These are phyloP conservation scores for Eucalyptus urophylla DNA, from an alignment of 345 rosid species.

Conservation along the genomic window DNA sequence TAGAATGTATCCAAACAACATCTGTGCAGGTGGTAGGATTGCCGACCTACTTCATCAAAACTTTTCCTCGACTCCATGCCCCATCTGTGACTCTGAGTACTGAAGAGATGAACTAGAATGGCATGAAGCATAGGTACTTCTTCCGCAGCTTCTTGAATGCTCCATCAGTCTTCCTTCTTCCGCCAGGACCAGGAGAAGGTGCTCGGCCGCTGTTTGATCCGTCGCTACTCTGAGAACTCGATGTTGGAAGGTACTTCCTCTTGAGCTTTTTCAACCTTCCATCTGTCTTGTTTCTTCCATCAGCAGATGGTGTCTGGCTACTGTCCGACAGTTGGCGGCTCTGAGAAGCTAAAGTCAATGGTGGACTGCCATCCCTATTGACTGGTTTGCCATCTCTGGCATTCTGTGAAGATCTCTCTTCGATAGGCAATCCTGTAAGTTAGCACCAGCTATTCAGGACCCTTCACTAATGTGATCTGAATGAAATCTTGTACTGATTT, in stretches of 20 bases:
- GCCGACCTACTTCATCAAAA: neutral
- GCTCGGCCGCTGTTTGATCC: neutral
- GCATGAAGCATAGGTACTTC: conserved; percentile 20
- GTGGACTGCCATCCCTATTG: neutral
- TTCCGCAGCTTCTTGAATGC: neutral
- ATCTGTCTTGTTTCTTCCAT: conserved; percentile 1
- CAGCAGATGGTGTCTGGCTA: neutral
- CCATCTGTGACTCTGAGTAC: neutral
- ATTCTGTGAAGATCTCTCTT: neutral
- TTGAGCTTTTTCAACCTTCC: conserved; percentile 9
- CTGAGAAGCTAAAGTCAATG: neutral
- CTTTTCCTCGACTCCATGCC: neutral
- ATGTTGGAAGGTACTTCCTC: neutral
- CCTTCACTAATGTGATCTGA: neutral
- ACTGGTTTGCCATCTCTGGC: neutral
- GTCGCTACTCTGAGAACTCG: neutral
- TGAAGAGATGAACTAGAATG: conserved; percentile 3
- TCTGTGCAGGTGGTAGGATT: neutral
- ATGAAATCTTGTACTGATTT: neutral
- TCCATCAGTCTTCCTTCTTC: neutral
- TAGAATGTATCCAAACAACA: neutral
- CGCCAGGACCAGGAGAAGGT: neutral
- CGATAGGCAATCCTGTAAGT: neutral
- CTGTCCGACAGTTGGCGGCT: neutral
- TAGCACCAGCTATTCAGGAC: neutral